Base-by-base conservation (phyloP, 2,329 filamentous ascomycete species). In the Phaeomoniella chlamydospora region DNA sequence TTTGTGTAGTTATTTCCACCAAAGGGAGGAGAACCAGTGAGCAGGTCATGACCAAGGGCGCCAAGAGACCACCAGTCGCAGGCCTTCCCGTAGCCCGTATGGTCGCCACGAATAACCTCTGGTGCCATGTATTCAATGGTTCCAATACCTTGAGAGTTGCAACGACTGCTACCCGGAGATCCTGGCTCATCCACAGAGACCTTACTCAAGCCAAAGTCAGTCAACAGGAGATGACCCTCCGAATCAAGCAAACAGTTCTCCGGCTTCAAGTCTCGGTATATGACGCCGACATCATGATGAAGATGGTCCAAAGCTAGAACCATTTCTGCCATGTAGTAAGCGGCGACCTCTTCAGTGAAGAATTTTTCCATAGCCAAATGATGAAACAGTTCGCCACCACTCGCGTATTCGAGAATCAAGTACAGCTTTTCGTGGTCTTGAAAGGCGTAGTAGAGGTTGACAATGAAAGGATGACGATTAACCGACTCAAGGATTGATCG, bases 61-160 rank as follows among this genome's bases (percentile, higher is more conserved):
- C 92, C 90, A 33, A 98, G 78, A 3, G 87, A 94, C 90, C 90
- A 98, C 88, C 88, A 98, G 61, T 98, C 90, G 13, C 94, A 92
- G 1, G 86, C 79, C 57, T 87, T 88, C 51, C 88, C 87, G 56
- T 98, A 98, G 3, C 46, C 46, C 15, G 43, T 39, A 45, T 83
- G 78, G 45, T 82, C 77, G 41, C 86, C 87, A 42, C 78, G 72
- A 41, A 98, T 76, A 35, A 98, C 82, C 60, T 98, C 90, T 1
- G 90, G 90, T 0, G 90, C 92, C 90, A 98, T 98, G 69, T 98
- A 98, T 56, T 96, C 90, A 39, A 94, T 80, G 0, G 90, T 98
- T 35, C 90, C 90, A 6, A 94, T 74, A 10, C 45, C 46, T 45
- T 94, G 80, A 30, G 85, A 94, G 59, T 86, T 84, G 67, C 88